Percentiles rank a stretch among this genome's conserved stretches.
These are phyloP conservation scores for Meyerozyma smithsonii DNA, from an alignment of 1,139 yeast species.

Conservation along the genomic window DNA sequence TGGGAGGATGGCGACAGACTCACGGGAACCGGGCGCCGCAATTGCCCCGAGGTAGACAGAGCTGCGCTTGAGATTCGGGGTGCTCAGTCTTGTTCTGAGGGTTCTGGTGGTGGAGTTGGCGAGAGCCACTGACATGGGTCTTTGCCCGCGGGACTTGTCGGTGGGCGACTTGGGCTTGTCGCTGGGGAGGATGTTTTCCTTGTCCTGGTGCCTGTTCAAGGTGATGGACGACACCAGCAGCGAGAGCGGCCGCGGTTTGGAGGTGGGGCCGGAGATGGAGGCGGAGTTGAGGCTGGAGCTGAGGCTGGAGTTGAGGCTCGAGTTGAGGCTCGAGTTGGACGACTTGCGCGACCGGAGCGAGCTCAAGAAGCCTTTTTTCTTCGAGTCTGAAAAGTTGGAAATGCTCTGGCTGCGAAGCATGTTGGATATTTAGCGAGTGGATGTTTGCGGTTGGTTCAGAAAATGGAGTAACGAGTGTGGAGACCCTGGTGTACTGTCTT, in stretches of 20 bases:
- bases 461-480: too few species aligned
- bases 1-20: neutral
- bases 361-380: constrained; percentile 18
- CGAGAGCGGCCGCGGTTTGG: constrained; percentile 14
- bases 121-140: constrained; percentile 5
- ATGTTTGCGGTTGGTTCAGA: too few species aligned
- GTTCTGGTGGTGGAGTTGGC: constrained; percentile 7
- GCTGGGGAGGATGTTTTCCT: constrained; percentile 8
- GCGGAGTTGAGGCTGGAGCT: constrained; percentile 2
- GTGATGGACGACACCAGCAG: constrained; percentile 13
- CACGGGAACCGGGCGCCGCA: constrained; percentile 1
- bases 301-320: constrained; percentile 4
- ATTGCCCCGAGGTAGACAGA: constrained; percentile 4
- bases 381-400: constrained; percentile 21
- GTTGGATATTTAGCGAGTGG: neutral
- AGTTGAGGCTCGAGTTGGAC: constrained; percentile 9
- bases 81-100: constrained; percentile 21
- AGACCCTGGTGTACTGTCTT: too few species aligned
- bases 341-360: constrained; percentile 18
- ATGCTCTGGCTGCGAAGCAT: constrained; percentile 33
- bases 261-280: constrained; percentile 3
- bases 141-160: constrained; percentile 7
- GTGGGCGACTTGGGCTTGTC: constrained; percentile 6
- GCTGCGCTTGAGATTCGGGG: constrained; percentile 16
- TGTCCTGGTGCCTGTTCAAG: constrained; percentile 9